These are phyloP conservation scores for Aspergillus clavatus DNA, from an alignment of 2,329 filamentous ascomycete species.

Conservation along the genomic window DNA sequence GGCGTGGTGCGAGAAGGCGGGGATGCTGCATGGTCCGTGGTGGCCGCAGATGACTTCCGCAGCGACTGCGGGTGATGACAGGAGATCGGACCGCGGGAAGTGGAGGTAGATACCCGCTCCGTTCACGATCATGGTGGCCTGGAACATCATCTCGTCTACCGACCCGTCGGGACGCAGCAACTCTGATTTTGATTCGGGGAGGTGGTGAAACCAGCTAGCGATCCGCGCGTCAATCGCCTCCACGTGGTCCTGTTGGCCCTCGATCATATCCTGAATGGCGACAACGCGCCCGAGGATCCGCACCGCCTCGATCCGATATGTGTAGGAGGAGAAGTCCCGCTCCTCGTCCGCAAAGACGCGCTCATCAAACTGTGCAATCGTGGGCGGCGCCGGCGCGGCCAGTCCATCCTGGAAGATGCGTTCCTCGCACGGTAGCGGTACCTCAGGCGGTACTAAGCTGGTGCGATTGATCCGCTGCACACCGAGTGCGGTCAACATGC, in stretches of 20 bases:
- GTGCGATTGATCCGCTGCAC: conserved; percentile 53
- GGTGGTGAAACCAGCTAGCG: conserved; percentile 72
- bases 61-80: conserved; percentile 48
- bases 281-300: conserved; percentile 75
- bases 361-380: conserved; percentile 71
- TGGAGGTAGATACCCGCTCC: conserved; percentile 66
- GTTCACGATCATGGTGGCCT: conserved; percentile 74
- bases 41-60: conserved; percentile 47
- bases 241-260: conserved; percentile 50
- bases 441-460: conserved; percentile 63
- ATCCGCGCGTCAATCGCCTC: conserved; percentile 56
- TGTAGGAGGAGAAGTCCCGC: conserved; percentile 71
- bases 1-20: conserved; percentile 37
- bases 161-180: conserved; percentile 64
- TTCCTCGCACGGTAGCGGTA: conserved; percentile 77
- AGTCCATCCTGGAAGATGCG: conserved; percentile 53
- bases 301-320: conserved; percentile 76
- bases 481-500: conserved; percentile 71
- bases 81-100: conserved; percentile 70
- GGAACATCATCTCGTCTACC: conserved; percentile 86
- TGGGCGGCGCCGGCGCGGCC: conserved; percentile 54
- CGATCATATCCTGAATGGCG: conserved; percentile 32
- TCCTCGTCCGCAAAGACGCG: conserved; percentile 67
- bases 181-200: conserved; percentile 67
- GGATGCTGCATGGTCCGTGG: conserved; percentile 34